phyloP scores from a whole-genome alignment of 2,329 filamentous ascomycete genomes.

The Grosmannia clavigera region DNA sequence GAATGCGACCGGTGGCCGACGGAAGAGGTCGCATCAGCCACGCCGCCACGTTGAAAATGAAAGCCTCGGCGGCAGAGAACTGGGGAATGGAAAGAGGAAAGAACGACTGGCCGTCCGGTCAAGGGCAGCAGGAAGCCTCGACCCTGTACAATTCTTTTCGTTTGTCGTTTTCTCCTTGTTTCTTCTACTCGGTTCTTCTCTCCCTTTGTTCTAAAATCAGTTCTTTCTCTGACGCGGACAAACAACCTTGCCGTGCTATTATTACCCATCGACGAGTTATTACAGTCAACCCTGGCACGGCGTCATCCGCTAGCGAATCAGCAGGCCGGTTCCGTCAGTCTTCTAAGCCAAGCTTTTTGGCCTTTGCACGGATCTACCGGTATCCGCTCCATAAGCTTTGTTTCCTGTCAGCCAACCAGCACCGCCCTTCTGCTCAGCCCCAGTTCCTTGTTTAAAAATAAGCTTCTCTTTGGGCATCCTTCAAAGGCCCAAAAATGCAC shows the following conservation, averaged over 20 bases:
- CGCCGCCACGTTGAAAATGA: neutral
- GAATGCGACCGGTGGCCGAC: no score
- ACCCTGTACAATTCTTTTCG: neutral
- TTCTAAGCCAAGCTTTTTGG: neutral
- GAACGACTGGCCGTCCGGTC: neutral
- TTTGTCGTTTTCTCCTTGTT: neutral
- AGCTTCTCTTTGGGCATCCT: neutral
- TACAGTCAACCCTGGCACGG: neutral
- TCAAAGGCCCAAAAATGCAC: no score
- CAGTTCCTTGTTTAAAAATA: neutral
- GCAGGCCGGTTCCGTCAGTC: neutral
- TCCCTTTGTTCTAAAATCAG: neutral
- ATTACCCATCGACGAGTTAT: neutral
- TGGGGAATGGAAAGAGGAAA: neutral
- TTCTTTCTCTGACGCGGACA: neutral
- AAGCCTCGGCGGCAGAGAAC: neutral
- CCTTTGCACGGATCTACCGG: neutral
- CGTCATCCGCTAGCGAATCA: neutral
- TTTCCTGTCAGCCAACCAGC: neutral
- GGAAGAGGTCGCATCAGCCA: neutral
- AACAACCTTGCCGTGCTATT: neutral
- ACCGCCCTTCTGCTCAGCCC: neutral
- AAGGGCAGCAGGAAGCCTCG: neutral
- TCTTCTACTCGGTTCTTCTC: neutral
- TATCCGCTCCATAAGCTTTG: neutral